phyloP scores from a whole-genome alignment of 331 rosid genomes.

The Acacia pycnantha region DNA sequence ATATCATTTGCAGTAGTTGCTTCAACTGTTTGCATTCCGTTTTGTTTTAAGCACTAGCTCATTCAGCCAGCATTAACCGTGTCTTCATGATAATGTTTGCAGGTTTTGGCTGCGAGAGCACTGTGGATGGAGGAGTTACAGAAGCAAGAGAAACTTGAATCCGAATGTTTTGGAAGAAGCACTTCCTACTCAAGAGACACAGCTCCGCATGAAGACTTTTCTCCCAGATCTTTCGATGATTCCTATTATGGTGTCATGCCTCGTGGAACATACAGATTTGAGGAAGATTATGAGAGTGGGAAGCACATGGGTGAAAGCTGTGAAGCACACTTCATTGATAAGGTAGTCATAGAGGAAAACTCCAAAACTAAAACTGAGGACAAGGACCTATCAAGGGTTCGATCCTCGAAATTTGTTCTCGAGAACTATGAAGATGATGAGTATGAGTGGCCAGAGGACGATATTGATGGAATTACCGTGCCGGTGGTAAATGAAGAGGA shows the following conservation, averaged over 20 bases:
- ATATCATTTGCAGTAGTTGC: constrained; percentile 6
- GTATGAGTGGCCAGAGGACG: constrained; percentile 91
- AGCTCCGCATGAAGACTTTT: constrained; percentile 44
- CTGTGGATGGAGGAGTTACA: constrained; percentile 97
- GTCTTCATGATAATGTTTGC: constrained; percentile 32
- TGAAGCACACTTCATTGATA: constrained; percentile 53
- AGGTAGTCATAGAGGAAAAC: constrained; percentile 62
- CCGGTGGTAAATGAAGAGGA: constrained; percentile 69
- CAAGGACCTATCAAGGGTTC: constrained; percentile 41
- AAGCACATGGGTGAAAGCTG: constrained; percentile 42
- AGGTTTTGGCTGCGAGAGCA: constrained; percentile 87
- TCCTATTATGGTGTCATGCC: constrained; percentile 48
- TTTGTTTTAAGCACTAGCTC: neutral
- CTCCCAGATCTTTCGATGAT: constrained; percentile 40
- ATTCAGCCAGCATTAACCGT: constrained; percentile 1
- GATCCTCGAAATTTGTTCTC: constrained; percentile 46
- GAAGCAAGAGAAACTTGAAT: constrained; percentile 55
- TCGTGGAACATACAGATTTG: constrained; percentile 34
- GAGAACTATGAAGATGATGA: constrained; percentile 55
- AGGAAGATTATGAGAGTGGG: constrained; percentile 48
- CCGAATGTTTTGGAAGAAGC: constrained; percentile 52
- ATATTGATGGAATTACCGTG: constrained; percentile 33
- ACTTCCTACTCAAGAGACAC: constrained; percentile 43
- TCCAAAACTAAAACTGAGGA: constrained; percentile 47
- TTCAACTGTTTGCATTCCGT: neutral